Base-by-base conservation (phyloP, 495 filamentous ascomycete genomes). In the Aspergillus incahuasiensis region DNA sequence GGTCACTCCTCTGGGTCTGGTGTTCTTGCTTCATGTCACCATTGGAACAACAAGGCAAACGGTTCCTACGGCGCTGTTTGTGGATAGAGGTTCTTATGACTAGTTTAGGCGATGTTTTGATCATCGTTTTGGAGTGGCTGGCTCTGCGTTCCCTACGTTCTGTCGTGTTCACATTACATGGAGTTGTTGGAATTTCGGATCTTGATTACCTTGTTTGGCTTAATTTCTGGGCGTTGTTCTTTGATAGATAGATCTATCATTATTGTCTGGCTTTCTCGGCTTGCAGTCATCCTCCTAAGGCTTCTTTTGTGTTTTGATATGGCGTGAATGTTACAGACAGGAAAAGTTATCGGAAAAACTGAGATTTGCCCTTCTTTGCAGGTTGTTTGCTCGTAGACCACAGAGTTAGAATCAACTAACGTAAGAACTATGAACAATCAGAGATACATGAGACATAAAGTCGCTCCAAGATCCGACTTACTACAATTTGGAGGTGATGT, bases 241-340 rank as follows among this genome's bases (percentile, higher is more conserved):
- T 28, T 61, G 52, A 68, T 73, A 73, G 63, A 71, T 51, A 65
- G 55, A 62, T 57, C 47, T 49, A 60, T 55, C 16, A 32, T 32
- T 35, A 41, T 21, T 32, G 1, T 48, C 11, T 44, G 41, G 6
- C 56, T 53, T 58, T 57, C 47, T 52, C 51, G 57, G 60, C 58
- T 63, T 57, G 54, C 61, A 60, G 24, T 38, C 47, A 1, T 16
- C 18, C 20, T 21, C 13, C 49, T 39, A 15, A 15, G 32, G 57
- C 24, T 47, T 54, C n/a, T 28, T 44, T 18, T 49, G 49, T n/a
- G 0, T 59, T 54, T 48, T 59, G 20, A 38, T 13, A n/a, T 15
- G 21, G 30, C 18, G 46, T 16, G n/a, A 25, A 18, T 18, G 24
- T 32, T 48, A 54, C 39, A 54, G 51, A 59, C 30, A 53, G 45